Evolutionary conservation across 441 rosid species (phyloP).

Genomic region (Erysimum cheiri): DNA sequence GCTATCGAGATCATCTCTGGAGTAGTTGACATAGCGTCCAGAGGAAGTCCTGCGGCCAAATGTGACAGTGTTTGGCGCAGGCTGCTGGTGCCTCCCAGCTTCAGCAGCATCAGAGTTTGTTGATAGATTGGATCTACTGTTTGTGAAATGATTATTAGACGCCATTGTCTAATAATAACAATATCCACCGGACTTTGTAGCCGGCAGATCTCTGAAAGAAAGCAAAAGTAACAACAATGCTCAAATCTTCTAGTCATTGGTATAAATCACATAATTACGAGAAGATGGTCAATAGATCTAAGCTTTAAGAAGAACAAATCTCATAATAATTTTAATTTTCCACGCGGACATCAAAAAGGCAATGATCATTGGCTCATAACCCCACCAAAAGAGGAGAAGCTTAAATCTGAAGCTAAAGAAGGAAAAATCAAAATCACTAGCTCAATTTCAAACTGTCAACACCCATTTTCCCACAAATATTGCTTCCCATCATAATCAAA

Average conservation of each 20-base stretch:
- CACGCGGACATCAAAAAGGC: not conserved
- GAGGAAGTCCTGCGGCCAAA: constrained; percentile 86
- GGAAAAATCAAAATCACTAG: constrained; percentile 3
- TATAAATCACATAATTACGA: constrained; percentile 14
- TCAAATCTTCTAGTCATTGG: constrained; percentile 28
- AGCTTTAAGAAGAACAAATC: constrained; percentile 14
- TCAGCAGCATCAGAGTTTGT: constrained; percentile 69
- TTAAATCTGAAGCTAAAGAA: constrained; percentile 21
- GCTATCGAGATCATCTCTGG: constrained; percentile 93
- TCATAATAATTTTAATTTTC: not conserved
- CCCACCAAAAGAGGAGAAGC: constrained; percentile 32
- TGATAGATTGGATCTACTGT: constrained; percentile 69
- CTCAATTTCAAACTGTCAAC: constrained; percentile 26
- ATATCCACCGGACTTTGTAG: constrained; percentile 44
- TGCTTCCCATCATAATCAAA: not conserved
- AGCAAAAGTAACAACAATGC: constrained; percentile 11
- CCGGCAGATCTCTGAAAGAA: constrained; percentile 57
- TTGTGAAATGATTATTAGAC: constrained; percentile 70
- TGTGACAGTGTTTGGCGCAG: constrained; percentile 66
- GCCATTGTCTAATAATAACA: constrained; percentile 55
- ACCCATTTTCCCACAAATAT: not conserved
- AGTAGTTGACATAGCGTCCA: constrained; percentile 88
- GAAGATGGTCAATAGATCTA: constrained; percentile 30
- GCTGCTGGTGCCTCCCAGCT: constrained; percentile 56
- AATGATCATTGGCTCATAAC: constrained; percentile 21